Evolutionary conservation across 2,329 filamentous ascomycete species (phyloP).

Genomic region (Ophiognomonia clavigignenti-juglandacearum): DNA sequence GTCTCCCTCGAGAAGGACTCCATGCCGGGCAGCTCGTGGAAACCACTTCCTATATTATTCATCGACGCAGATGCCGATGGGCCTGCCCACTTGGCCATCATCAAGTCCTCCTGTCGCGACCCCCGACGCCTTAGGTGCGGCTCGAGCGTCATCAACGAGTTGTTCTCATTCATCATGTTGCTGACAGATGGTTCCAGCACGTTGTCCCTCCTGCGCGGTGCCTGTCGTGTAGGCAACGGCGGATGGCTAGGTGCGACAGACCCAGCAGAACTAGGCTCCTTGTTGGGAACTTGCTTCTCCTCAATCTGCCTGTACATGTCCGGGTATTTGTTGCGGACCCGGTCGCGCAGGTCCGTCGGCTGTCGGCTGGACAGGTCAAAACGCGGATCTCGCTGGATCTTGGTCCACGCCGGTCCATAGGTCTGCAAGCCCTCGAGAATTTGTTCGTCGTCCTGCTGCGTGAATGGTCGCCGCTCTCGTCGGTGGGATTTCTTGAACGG

Average conservation of each 20-base stretch:
- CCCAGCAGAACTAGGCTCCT: constrained; percentile 27
- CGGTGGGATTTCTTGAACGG: constrained; percentile 60
- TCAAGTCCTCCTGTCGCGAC: constrained; percentile 44
- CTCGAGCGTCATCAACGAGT: constrained; percentile 36
- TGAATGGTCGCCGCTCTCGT: constrained; percentile 56
- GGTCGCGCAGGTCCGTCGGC: constrained; percentile 59
- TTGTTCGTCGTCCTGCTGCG: constrained; percentile 57
- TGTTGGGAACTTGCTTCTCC: constrained; percentile 45
- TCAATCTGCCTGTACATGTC: constrained; percentile 53
- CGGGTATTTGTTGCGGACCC: constrained; percentile 60
- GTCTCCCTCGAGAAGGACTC: constrained; percentile 12
- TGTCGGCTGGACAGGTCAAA: constrained; percentile 55
- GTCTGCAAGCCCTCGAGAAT: constrained; percentile 55
- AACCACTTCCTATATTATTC: not conserved
- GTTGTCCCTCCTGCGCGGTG: constrained; percentile 33
- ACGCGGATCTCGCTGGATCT: constrained; percentile 55
- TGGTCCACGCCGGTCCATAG: constrained; percentile 62
- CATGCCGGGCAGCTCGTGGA: constrained; percentile 11
- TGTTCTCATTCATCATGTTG: constrained; percentile 41
- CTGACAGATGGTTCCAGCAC: constrained; percentile 48
- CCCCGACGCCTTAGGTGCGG: constrained; percentile 34
- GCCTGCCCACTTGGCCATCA: constrained; percentile 33
- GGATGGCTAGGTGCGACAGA: constrained; percentile 1
- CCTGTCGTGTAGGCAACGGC: constrained; percentile 2
- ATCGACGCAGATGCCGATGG: constrained; percentile 2